Evolutionary conservation across 164 flowering plant genomes (phyloP), one percentile per base, ranked within the genome.

Genomic region (Vitis rotundifolia): DNA sequence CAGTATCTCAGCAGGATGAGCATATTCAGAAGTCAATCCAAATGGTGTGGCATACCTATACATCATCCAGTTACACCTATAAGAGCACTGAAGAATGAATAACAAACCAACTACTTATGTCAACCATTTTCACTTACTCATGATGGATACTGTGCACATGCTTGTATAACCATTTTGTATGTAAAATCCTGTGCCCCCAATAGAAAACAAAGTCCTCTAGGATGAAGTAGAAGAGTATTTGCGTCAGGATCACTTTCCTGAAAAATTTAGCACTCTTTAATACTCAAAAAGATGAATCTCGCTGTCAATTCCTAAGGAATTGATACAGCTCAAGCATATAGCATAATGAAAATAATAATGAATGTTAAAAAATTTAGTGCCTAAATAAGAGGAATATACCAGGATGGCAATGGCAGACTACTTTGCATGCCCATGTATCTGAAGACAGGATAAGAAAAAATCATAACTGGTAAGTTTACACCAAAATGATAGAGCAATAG

Each of bases 71-170:
- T 19, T 31, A 65, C 5, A 65, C 18, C 4, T 9, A 55, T 51
- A 62, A 73, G 61, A 71, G 8, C 14, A 50, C 37, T 18, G 31
- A 48, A 63, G 11, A 57, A 37, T 37, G 6, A 37, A 37, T 3
- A 37, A 37, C 44, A 37, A 37, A 37, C 44, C 44, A 37, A 6
- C 3, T 5, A 37, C 44, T 37, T 37, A 37, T 37, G 44, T 37
- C 7, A 12, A 31, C 54, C 8, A 16, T 9, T 58, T 48, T 44
- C 58, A 80, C 97, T 86, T 77, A 96, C 99, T 96, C 99, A 76
- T 96, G 99, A 76, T 96, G 99, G 69, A 96, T 91, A 78, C 98
- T 92, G 81, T 96, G 99, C 53, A 96, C 94, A 81, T 93, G 97
- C 82, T 96, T 86, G 90, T 96, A 96, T 73, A 96, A 71, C 97